Percentiles rank a stretch among this genome's conserved stretches.
These are phyloP conservation scores for Solanum ossicruentum DNA, from an alignment of 257 asterid species.

Conservation along the genomic window DNA sequence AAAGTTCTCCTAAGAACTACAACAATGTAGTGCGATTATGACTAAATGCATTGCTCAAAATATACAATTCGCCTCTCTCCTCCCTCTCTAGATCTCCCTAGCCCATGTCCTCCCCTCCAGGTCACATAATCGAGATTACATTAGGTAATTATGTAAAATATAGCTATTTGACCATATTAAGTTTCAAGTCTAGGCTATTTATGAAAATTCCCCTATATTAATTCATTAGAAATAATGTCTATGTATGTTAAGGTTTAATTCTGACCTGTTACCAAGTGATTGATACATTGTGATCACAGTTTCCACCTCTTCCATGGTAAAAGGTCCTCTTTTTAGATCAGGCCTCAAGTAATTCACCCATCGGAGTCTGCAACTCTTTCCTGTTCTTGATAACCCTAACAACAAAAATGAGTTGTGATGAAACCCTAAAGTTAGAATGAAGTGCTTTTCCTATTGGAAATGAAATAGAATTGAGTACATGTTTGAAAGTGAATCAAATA, in stretches of 20 bases:
- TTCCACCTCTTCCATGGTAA: background rate
- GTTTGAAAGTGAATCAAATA: too few relatives aligned
- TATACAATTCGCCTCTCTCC: too few relatives aligned
- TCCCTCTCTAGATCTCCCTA: too few relatives aligned
- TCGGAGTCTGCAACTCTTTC: background rate
- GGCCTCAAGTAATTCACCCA: constrained; percentile 3
- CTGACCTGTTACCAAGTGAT: background rate
- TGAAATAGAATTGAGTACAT: background rate
- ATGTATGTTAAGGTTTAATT: background rate
- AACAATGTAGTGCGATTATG: too few relatives aligned
- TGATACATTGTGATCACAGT: background rate
- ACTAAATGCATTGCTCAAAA: too few relatives aligned
- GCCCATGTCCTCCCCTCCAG: too few relatives aligned
- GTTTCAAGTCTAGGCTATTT: too few relatives aligned
- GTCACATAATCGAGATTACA: too few relatives aligned
- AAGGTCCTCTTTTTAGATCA: background rate
- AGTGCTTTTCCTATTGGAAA: background rate
- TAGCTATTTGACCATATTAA: too few relatives aligned
- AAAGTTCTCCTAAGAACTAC: too few relatives aligned
- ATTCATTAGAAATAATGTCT: background rate
- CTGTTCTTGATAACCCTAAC: background rate
- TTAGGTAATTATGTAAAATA: too few relatives aligned
- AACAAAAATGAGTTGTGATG: background rate
- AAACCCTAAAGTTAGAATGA: background rate
- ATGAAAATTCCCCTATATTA: background rate